Evolutionary conservation across 768 basidiomycete species (phyloP), one percentile per base, ranked within the genome.

Genomic region (Cyathus striatus): DNA sequence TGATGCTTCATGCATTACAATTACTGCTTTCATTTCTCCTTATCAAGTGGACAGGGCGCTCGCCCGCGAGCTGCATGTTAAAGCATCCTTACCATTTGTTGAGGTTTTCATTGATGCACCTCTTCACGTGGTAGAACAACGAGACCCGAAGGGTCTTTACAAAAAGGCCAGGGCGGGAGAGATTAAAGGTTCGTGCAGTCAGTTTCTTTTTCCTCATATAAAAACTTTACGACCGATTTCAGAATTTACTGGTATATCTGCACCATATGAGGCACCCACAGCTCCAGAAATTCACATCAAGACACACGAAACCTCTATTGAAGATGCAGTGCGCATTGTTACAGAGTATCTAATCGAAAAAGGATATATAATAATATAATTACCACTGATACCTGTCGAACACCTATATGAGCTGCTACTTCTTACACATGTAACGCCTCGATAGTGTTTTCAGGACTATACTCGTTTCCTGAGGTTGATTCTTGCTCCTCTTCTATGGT

Each of bases 11-110:
- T 88, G 86, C 52, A 75, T 96, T 50, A 74, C 88, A 14, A 73
- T 97, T 59, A 95, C 96, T 14, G 94, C 96, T 10, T 99, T 99
- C 69, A 99, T 99, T 64, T 98, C 96, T 1, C 96, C 96, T n/a
- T 97, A 98, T 66, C 74, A 79, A 38, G 76, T 81, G 12, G 95
- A 99, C 70, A 82, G 96, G 24, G 73, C 78, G 10, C 60, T 84
- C 37, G 96, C 90, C 17, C 81, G 96, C 34, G 70, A 82, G 45
- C 73, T 98, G 22, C 95, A 99, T 63, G 74, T 79, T 38, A 72
- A 79, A 39, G 72, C 79, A 2, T 71, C 73, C 14, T 64, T 98
- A 33, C 79, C 83, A 27, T 98, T 99, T 64, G 59, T 99, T 46
- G 96, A 99, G 66, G 92, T 98, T 27, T 99, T 83, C 56, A 74